Percentiles rank a stretch among this genome's conserved stretches.
Conservation (phyloP, 2,329 filamentous ascomycete species). For the Bipolaris cookei region DNA sequence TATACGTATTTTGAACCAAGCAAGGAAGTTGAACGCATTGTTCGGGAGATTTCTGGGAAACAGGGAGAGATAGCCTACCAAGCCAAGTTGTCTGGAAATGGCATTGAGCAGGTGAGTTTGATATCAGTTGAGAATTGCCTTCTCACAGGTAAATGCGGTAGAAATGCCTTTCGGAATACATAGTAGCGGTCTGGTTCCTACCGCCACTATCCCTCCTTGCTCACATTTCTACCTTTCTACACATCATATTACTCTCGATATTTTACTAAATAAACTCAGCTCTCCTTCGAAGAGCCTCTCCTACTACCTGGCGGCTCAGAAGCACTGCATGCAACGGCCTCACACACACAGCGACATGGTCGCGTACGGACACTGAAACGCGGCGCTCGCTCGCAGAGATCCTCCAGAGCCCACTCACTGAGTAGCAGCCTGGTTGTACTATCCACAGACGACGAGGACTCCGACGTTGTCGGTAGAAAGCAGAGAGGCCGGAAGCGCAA, state of each 20-base stretch:
- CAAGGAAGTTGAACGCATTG: constrained; percentile 48
- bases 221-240: neutral
- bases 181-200: neutral
- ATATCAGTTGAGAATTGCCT: neutral
- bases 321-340: constrained; percentile 47
- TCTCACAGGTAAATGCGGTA: constrained; percentile 7
- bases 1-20: constrained; percentile 44
- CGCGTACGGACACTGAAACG: constrained; percentile 19
- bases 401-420: constrained; percentile 26
- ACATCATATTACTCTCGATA: neutral
- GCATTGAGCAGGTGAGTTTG: constrained; percentile 51
- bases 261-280: constrained; percentile 41
- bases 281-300: constrained; percentile 55
- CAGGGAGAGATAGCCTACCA: constrained; percentile 47
- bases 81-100: constrained; percentile 52
- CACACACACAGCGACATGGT: constrained; percentile 23
- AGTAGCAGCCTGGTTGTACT: constrained; percentile 20
- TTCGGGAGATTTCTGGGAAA: constrained; percentile 45
- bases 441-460: constrained; percentile 35
- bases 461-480: constrained; percentile 14
- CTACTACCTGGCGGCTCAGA: constrained; percentile 55
- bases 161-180: neutral
- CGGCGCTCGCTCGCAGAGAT: constrained; percentile 10
- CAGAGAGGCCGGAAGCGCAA: constrained; percentile 28
- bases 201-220: neutral